A percentile compares a stretch with the other conserved stretches of the same genome.
These are phyloP conservation scores for Erysimum cheiri DNA, from an alignment of 441 rosid species.

Conservation along the genomic window DNA sequence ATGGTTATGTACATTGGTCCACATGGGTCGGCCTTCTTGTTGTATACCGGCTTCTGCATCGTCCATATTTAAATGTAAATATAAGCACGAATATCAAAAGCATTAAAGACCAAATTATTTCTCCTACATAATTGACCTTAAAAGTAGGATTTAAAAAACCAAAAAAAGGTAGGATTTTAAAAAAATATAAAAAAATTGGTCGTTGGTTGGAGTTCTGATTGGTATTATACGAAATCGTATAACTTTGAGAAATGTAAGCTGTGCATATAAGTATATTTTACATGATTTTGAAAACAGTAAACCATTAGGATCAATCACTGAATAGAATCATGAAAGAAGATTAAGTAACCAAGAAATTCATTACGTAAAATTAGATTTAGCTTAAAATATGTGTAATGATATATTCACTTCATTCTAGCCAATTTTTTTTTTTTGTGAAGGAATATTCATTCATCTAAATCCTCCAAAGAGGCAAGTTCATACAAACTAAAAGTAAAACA, in stretches of 20 bases:
- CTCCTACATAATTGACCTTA: background rate
- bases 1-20: constrained; percentile 79
- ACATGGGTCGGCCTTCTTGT: constrained; percentile 69
- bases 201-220: background rate
- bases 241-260: background rate
- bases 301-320: background rate
- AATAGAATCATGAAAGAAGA: background rate
- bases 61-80: constrained; percentile 2
- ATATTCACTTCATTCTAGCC: background rate
- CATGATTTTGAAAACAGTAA: background rate
- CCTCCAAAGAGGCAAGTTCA: too few relatives aligned
- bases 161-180: too few relatives aligned
- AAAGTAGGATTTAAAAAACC: background rate
- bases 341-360: background rate
- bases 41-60: constrained; percentile 65
- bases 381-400: background rate
- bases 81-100: background rate
- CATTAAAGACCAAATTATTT: background rate
- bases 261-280: background rate
- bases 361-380: background rate
- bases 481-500: too few relatives aligned
- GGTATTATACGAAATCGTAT: background rate
- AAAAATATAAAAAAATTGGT: background rate
- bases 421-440: too few relatives aligned
- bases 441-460: too few relatives aligned